These are phyloP conservation scores for Scedosporium boydii DNA, from an alignment of 2,329 filamentous ascomycete species.

Conservation along the genomic window DNA sequence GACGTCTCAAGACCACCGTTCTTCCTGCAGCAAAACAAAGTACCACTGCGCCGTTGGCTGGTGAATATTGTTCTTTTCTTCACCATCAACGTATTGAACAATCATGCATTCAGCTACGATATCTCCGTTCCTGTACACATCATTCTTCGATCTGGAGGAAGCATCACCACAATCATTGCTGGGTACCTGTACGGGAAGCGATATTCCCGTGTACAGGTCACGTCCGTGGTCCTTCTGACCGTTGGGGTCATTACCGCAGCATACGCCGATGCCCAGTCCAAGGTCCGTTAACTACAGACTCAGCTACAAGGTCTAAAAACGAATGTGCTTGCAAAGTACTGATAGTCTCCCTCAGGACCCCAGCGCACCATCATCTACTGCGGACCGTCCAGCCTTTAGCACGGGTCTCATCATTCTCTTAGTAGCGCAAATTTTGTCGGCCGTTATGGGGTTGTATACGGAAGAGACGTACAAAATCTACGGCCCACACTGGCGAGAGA, in stretches of 20 bases:
- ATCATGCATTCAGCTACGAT: slow-evolving; percentile 93
- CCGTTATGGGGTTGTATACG: slow-evolving; percentile 91
- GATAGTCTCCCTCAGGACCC: slow-evolving; percentile 7
- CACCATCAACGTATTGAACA: slow-evolving; percentile 90
- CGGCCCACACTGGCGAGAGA: slow-evolving; percentile 88
- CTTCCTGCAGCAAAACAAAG: slow-evolving; percentile 66
- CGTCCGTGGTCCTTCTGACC: slow-evolving; percentile 76
- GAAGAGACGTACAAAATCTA: slow-evolving; percentile 81
- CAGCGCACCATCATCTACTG: slow-evolving; percentile 2
- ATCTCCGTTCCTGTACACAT: slow-evolving; percentile 97
- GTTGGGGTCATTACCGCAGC: slow-evolving; percentile 79
- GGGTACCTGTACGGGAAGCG: slow-evolving; percentile 78
- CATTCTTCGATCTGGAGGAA: slow-evolving; percentile 88
- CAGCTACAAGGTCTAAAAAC: neutral
- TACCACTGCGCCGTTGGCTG: slow-evolving; percentile 77
- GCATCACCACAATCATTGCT: slow-evolving; percentile 90
- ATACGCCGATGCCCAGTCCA: slow-evolving; percentile 78
- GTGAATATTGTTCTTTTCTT: slow-evolving; percentile 89
- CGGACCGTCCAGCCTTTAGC: slow-evolving; percentile 22
- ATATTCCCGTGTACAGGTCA: slow-evolving; percentile 70
- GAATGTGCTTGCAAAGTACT: neutral
- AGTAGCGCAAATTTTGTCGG: slow-evolving; percentile 78
- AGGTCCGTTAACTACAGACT: slow-evolving; percentile 43
- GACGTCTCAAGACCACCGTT: slow-evolving; percentile 57
- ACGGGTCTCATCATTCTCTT: slow-evolving; percentile 76